phyloP scores from a whole-genome alignment of 345 rosid species.

The Tarenaya hassleriana region DNA sequence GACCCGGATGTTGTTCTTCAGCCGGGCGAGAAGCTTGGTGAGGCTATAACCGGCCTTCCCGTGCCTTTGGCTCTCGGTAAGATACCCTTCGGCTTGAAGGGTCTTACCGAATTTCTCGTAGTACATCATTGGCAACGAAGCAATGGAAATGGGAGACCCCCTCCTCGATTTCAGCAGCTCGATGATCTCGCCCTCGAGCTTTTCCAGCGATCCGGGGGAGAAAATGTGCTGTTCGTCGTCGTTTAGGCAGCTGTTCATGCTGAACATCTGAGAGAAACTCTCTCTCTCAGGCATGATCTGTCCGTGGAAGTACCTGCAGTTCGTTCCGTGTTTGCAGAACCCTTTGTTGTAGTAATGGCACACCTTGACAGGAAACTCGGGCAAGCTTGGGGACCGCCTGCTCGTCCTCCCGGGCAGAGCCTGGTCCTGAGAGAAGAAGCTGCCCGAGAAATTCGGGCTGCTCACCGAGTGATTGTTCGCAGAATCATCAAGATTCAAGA shows the following conservation, averaged over 20 bases:
- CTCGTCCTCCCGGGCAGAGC: conserved; percentile 42
- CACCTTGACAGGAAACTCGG: conserved; percentile 73
- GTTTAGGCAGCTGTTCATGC: conserved; percentile 32
- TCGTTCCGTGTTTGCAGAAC: conserved; percentile 79
- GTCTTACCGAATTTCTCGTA: conserved; percentile 74
- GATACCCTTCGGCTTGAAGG: conserved; percentile 96
- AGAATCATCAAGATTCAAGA: conserved; percentile 33
- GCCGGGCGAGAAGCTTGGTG: conserved; percentile 83
- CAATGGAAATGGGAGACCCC: conserved; percentile 90
- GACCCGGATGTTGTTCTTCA: conserved; percentile 77
- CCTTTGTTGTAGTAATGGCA: conserved; percentile 90
- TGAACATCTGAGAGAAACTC: conserved; percentile 45
- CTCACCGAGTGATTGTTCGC: neutral
- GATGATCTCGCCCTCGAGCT: conserved; percentile 71
- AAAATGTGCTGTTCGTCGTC: conserved; percentile 62
- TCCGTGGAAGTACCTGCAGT: conserved; percentile 79
- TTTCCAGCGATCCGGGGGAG: conserved; percentile 67
- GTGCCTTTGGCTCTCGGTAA: conserved; percentile 95
- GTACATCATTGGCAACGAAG: conserved; percentile 87
- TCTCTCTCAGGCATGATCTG: conserved; percentile 37
- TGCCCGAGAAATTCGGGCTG: conserved; percentile 41
- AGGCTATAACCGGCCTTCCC: conserved; percentile 92
- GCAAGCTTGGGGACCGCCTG: conserved; percentile 74
- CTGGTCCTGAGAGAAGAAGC: conserved; percentile 41
- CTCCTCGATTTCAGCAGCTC: conserved; percentile 73